Base-by-base conservation (phyloP, 495 filamentous ascomycete genomes). In the Daldinia caldariorum region DNA sequence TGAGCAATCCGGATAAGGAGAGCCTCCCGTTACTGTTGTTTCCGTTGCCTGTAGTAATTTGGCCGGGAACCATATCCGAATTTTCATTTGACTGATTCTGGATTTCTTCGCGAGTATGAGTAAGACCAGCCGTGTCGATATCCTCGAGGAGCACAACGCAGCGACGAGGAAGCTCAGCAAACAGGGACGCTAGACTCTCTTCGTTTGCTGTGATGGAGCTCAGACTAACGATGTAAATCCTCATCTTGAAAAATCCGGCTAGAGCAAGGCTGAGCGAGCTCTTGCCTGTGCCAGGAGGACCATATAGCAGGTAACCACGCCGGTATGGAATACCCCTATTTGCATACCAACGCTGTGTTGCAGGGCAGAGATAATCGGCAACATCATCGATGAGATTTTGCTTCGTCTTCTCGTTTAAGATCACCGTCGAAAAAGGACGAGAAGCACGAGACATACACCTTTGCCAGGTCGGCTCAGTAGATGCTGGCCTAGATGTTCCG, bases 271-370 rank as follows among this genome's bases (percentile, higher is more conserved):
- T 83, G 6, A 89, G 77, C 6, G 84, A 86, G n/a, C 80, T 84
- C 70, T 90, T 90, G 22, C 88, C 88, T 4, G 82, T 99, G 71
- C 95, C 95, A 4, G 95, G 95, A 16, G 94, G 93, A 22, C 95
- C 95, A 58, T 93, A 90, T 7, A 99, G 84, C 64, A 99, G 90
- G 59, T 96, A 97, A 61, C 93, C 93, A 41, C 95, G 89, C 47
- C 95, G 92, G 56, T 91, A 92, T 0, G 90, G 90, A 54, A 92
- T 89, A 2, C 90, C 90, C 51, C 89, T 81, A 72, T 90, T 88
- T 4, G 89, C 85, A 72, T 97, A 97, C 93, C 93, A 97, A 5
- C 88, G 78, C 10, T 88, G 82, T 2, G 91, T 95, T 2, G 84
- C 78, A 0, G 92, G 93, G 68, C 92, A 88, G 34, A 97, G 85